Evolutionary conservation across 2,329 filamentous ascomycete genomes (phyloP).

Genomic region (Dactylellina haptotyla): DNA sequence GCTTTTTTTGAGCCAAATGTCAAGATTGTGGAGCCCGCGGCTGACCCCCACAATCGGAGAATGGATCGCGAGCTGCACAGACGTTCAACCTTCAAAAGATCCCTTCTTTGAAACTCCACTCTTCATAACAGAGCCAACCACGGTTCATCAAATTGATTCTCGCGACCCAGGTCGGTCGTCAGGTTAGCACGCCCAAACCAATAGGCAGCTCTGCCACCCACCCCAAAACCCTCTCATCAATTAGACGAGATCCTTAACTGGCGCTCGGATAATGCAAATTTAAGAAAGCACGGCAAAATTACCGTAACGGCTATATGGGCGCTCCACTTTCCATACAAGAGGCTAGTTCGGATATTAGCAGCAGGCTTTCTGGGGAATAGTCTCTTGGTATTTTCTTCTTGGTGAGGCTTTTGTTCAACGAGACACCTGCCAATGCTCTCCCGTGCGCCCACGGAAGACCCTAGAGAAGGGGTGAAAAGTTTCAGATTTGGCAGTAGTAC

Average conservation of each 20-base stretch:
- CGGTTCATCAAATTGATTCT: slow-evolving; percentile 35
- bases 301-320: slow-evolving; percentile 48
- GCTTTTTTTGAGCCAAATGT: not conserved
- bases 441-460: slow-evolving; percentile 31
- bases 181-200: slow-evolving; percentile 17
- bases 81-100: slow-evolving; percentile 24
- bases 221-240: slow-evolving; percentile 29
- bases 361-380: slow-evolving; percentile 32
- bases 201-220: slow-evolving; percentile 44
- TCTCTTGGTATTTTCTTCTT: not conserved
- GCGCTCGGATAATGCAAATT: slow-evolving; percentile 44
- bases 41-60: slow-evolving; percentile 42
- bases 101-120: slow-evolving; percentile 29
- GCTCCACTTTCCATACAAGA: slow-evolving; percentile 21
- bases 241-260: slow-evolving; percentile 33
- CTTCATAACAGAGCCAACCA: slow-evolving; percentile 30
- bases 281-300: slow-evolving; percentile 43
- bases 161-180: slow-evolving; percentile 18
- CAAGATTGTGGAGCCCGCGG: slow-evolving; percentile 25
- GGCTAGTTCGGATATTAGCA: slow-evolving; percentile 44
- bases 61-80: slow-evolving; percentile 48
- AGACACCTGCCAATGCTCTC: slow-evolving; percentile 7
- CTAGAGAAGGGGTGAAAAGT: slow-evolving; percentile 29
- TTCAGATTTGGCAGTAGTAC: slow-evolving; percentile 32
- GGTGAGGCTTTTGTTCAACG: slow-evolving; percentile 45